Evolutionary conservation across 23 red algal genomes (phyloP).

Genomic region (Agarophyton chilense): DNA sequence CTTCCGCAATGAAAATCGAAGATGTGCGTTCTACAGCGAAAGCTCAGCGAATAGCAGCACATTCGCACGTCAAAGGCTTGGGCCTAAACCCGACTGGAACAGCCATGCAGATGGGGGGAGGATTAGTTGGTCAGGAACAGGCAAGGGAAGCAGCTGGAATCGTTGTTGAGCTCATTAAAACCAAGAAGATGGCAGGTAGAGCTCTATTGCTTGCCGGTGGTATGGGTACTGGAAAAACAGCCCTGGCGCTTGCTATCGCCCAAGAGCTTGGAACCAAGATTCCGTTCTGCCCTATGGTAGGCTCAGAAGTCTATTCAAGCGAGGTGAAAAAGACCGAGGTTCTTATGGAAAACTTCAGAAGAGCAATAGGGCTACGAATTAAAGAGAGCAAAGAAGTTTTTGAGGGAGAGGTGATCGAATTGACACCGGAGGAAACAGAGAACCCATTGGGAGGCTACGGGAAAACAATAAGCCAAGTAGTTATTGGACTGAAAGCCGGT

Average conservation of each 20-base stretch:
- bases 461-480: constrained; percentile 86
- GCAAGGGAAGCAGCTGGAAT: constrained; percentile 95
- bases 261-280: constrained; percentile 88
- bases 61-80: constrained; percentile 95
- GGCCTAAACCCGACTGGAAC: constrained; percentile 77
- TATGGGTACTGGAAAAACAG: constrained; percentile 94
- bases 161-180: constrained; percentile 89
- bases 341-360: constrained; percentile 93
- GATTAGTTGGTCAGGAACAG: constrained; percentile 91
- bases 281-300: constrained; percentile 96
- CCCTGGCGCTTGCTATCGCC: constrained; percentile 81
- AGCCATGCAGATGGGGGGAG: constrained; percentile 71
- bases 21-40: constrained; percentile 75
- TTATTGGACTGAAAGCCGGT: constrained; percentile 82
- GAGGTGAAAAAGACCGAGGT: constrained; percentile 99
- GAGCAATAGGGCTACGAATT: constrained; percentile 96
- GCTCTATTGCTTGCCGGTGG: constrained; percentile 87
- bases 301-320: constrained; percentile 93
- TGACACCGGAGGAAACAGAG: constrained; percentile 90
- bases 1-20: constrained; percentile 71
- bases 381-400: constrained; percentile 99
- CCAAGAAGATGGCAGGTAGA: constrained; percentile 96
- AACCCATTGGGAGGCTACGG: constrained; percentile 87
- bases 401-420: constrained; percentile 97
- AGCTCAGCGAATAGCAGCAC: constrained; percentile 82